Percentiles rank a stretch among this genome's conserved stretches.
Conservation (phyloP, 1,284 basidiomycete genomes). For the Porodaedalea pini region DNA sequence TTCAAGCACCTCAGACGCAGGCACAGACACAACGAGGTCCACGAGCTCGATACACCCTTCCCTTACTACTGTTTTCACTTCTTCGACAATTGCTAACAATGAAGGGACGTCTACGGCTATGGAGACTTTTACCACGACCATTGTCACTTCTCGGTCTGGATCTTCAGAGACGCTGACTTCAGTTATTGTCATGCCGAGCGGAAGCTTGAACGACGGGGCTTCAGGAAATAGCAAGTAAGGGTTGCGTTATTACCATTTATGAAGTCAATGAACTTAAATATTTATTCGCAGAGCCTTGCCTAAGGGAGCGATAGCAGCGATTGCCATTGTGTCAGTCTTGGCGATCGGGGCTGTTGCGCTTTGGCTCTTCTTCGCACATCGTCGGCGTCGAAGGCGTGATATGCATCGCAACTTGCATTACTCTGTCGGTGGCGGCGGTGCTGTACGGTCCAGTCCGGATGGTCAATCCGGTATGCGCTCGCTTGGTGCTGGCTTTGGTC, state of each 20-base stretch:
- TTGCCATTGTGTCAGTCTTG: slow-evolving; percentile 2
- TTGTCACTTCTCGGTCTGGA: slow-evolving; percentile 1
- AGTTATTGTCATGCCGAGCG: slow-evolving; percentile 13
- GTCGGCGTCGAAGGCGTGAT: slow-evolving; percentile 7
- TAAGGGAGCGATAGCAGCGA: slow-evolving; percentile 13
- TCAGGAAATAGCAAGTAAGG: not conserved
- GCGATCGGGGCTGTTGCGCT: slow-evolving; percentile 8
- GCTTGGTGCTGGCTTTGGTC: not conserved
- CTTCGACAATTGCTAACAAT: not conserved
- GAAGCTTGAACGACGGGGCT: slow-evolving; percentile 8
- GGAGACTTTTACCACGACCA: slow-evolving; percentile 10
- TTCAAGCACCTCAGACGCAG: not conserved
- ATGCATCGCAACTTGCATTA: not conserved
- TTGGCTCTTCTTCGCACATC: slow-evolving; percentile 12
- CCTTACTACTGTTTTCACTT: not conserved
- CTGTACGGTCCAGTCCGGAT: not conserved
- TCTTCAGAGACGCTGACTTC: slow-evolving; percentile 12
- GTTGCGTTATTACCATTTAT: not conserved
- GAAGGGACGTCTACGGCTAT: not conserved
- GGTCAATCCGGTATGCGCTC: not conserved
- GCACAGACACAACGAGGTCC: not conserved
- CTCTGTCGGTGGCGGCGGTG: not conserved
- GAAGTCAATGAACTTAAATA: not conserved
- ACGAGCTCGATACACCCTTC: not conserved
- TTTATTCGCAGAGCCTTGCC: slow-evolving; percentile 1